Conservation (phyloP, 768 basidiomycete genomes). For the Russula sp. region DNA sequence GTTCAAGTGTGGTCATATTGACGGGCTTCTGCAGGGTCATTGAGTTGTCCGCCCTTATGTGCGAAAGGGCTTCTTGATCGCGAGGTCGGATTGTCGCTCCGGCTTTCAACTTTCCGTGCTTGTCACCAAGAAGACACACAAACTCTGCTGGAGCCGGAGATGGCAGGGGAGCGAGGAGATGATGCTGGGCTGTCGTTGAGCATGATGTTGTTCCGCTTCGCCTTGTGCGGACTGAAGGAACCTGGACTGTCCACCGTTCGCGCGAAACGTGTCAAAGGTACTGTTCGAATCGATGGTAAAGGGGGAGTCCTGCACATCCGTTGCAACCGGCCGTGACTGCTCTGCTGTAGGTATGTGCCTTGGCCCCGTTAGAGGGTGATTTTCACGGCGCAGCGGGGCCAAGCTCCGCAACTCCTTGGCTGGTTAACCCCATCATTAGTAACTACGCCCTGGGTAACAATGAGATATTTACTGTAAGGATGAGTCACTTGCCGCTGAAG, state of each 20-base stretch:
- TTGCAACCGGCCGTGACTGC: neutral
- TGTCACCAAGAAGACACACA: slow-evolving; percentile 60
- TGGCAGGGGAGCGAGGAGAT: slow-evolving; percentile 50
- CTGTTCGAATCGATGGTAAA: neutral
- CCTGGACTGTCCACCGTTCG: slow-evolving; percentile 2
- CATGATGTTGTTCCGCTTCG: neutral
- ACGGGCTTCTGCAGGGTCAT: slow-evolving; percentile 25
- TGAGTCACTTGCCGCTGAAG: neutral
- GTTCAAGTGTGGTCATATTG: slow-evolving; percentile 53
- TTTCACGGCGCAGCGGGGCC: neutral
- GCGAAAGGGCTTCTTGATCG: slow-evolving; percentile 20
- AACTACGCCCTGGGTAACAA: neutral
- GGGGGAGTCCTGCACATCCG: neutral
- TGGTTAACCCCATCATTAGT: slow-evolving; percentile 6
- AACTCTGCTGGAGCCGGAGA: slow-evolving; percentile 55
- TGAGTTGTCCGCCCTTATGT: neutral
- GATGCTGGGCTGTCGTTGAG: slow-evolving; percentile 48
- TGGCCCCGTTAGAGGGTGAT: neutral
- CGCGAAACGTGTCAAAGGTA: slow-evolving; percentile 17
- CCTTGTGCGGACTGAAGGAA: slow-evolving; percentile 2
- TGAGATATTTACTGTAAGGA: neutral
- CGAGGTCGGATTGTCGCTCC: slow-evolving; percentile 47
- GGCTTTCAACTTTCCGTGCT: slow-evolving; percentile 52
- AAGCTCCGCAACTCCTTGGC: neutral
- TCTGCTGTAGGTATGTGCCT: neutral